These are phyloP conservation scores for Lindgomyces ingoldianus DNA, from an alignment of 495 filamentous ascomycete species.

Conservation along the genomic window DNA sequence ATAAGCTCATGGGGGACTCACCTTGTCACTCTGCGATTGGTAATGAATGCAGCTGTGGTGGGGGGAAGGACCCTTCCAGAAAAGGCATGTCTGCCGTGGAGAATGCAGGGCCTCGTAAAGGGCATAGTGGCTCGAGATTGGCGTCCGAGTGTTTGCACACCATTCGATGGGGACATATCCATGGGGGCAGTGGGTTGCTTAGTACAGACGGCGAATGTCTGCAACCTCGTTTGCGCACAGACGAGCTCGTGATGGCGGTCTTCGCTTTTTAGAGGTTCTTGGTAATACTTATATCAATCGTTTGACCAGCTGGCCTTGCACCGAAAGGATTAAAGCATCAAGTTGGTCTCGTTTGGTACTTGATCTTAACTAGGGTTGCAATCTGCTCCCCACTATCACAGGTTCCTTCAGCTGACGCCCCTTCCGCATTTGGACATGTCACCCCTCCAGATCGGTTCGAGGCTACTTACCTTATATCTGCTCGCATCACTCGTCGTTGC, in stretches of 20 bases:
- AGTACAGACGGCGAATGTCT: neutral
- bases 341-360: neutral
- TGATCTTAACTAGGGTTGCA: neutral
- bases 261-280: too few relatives aligned
- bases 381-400: neutral
- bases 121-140: neutral
- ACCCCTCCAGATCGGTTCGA: neutral
- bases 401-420: neutral
- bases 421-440: neutral
- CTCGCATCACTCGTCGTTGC: neutral
- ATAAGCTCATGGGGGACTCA: neutral
- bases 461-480: neutral
- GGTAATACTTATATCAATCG: neutral
- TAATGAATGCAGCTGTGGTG: neutral
- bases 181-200: neutral
- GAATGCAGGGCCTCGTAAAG: neutral
- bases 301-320: neutral
- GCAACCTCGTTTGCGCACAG: neutral
- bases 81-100: neutral
- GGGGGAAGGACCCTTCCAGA: slow-evolving; percentile 8
- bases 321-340: neutral
- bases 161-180: neutral
- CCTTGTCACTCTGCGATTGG: neutral
- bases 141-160: neutral
- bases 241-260: neutral